Base-by-base conservation (phyloP, 768 basidiomycete species). In the Russula sp. region DNA sequence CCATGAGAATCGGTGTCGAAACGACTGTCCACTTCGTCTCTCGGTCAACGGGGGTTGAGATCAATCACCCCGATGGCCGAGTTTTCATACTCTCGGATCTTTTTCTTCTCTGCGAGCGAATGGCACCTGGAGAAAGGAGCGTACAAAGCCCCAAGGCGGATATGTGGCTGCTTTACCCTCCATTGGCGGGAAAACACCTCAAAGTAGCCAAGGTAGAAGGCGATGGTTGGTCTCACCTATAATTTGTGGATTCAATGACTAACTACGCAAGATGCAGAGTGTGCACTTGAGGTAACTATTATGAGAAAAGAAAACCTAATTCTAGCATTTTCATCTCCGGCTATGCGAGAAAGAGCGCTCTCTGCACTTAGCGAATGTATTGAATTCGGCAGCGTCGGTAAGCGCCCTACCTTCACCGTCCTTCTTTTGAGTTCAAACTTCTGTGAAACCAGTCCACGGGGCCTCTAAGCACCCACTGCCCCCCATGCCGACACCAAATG, bases 81-180 rank as follows among this genome's bases (percentile, higher is more conserved):
- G 75, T 98, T 53, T 91, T 91, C 73, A 80, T 99, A 55, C 81
- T 98, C 60, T 95, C 94, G 16, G 97, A 99, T 72, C 77, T 99
- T 20, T 93, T 98, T 74, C 78, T 99, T 58, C 75, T 98, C 34
- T 93, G 91, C 68, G 95, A 98, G 73, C 81, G 85, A 69, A 92
- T 96, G 83, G 71, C 81, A 1, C 80, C 61, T 34, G 65, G 50
- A 13, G 78, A 20, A 80, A 84, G 56, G 90, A 96, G 63, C 80
- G 77, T 59, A 74, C 73, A 63, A 79, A 77, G 13, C 74, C 77
- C 37, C 62, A 84, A 84, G 11, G 80, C 87, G 6, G 93, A 97
- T 71, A 89, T 96, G 87, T 91, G 86, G 85, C 78, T 99, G 51
- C 84, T 87, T 68, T 99, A 97, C 77, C 97, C 97, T 18, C 97